A percentile compares a stretch with the other conserved stretches of the same genome.
Evolutionary conservation across 805 yeast genomes (phyloP).

Genomic region (Zygotorulaspora sp.): DNA sequence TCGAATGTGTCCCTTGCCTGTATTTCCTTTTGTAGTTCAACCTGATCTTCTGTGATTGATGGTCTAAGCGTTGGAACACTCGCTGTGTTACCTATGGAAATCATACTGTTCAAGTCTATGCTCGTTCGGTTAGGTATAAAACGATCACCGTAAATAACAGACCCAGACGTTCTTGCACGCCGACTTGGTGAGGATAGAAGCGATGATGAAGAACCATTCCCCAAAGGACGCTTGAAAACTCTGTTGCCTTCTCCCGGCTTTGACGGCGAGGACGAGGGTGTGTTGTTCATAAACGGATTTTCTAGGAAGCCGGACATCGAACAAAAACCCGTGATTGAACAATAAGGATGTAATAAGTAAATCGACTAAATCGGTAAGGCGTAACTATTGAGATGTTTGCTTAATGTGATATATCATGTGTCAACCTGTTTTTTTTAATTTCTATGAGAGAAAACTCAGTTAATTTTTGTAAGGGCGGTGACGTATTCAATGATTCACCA

Average conservation of each 20-base stretch:
- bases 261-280: constrained; percentile 34
- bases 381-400: too few relatives aligned
- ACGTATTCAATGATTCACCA: too few relatives aligned
- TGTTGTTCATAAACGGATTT: constrained; percentile 34
- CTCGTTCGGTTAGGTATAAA: constrained; percentile 87
- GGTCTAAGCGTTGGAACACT: constrained; percentile 26
- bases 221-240: constrained; percentile 21
- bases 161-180: constrained; percentile 31
- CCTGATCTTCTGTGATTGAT: constrained; percentile 43
- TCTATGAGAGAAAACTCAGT: too few relatives aligned
- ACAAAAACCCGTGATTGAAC: neutral
- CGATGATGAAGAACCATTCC: constrained; percentile 23
- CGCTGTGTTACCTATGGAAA: constrained; percentile 35
- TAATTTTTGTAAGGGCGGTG: too few relatives aligned
- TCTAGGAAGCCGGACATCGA: constrained; percentile 16
- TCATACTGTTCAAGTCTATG: constrained; percentile 82
- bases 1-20: constrained; percentile 87
- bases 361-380: too few relatives aligned
- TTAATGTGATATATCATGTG: too few relatives aligned
- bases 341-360: neutral
- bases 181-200: constrained; percentile 30
- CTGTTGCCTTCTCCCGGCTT: constrained; percentile 21
- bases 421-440: too few relatives aligned
- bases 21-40: constrained; percentile 63
- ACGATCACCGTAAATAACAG: constrained; percentile 64